These are phyloP conservation scores for Boletus patriciae DNA, from an alignment of 768 basidiomycete species.

Conservation along the genomic window DNA sequence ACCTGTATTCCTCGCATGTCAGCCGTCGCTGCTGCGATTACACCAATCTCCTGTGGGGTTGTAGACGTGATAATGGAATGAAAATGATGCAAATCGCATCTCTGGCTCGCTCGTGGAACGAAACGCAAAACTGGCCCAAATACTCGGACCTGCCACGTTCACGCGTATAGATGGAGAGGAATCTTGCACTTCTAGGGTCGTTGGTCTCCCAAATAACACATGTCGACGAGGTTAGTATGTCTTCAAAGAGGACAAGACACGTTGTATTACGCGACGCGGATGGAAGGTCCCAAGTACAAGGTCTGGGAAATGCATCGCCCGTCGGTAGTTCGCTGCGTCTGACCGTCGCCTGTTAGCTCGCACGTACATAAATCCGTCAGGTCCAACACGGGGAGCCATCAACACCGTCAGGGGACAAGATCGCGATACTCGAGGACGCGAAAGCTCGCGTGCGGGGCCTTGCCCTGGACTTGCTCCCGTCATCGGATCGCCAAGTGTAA, in stretches of 20 bases:
- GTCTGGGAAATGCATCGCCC: background rate
- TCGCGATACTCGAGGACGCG: conserved; percentile 10
- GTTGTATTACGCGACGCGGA: conserved; percentile 1
- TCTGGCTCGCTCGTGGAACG: background rate
- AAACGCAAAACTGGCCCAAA: background rate
- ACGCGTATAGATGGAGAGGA: too few species aligned
- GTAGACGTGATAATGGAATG: background rate
- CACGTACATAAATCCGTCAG: background rate
- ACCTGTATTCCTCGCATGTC: background rate
- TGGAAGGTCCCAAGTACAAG: conserved; percentile 16
- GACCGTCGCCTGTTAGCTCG: background rate
- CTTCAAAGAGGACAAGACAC: conserved; percentile 14
- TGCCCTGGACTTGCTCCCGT: conserved; percentile 5
- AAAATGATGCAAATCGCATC: background rate
- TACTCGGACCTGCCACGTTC: too few species aligned
- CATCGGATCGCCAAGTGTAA: conserved; percentile 12
- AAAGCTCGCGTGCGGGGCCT: conserved; percentile 1
- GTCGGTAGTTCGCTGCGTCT: background rate
- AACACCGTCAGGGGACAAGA: conserved; percentile 6
- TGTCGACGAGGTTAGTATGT: background rate
- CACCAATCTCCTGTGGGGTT: background rate
- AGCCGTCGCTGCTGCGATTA: background rate
- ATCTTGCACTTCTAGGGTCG: too few species aligned
- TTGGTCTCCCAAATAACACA: too few species aligned
- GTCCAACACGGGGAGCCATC: conserved; percentile 7